Conservation (phyloP, 306 rosid genomes). For the Pachyrhizus erosus region DNA sequence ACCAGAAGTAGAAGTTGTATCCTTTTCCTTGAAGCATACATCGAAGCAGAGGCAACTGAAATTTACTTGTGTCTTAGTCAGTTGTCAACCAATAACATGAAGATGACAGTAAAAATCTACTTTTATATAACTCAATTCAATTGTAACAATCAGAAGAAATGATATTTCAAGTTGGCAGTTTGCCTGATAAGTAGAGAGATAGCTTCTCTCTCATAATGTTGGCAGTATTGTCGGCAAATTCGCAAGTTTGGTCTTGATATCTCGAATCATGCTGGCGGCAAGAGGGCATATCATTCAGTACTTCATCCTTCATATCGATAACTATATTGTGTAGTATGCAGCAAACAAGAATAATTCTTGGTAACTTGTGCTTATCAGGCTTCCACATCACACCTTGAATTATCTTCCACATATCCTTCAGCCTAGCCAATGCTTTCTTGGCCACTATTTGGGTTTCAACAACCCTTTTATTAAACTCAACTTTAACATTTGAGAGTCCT, state of each 20-base stretch:
- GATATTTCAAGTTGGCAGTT: conserved; percentile 35
- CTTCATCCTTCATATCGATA: conserved; percentile 79
- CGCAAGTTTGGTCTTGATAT: conserved; percentile 69
- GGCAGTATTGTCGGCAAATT: conserved; percentile 58
- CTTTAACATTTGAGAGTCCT: conserved; percentile 58
- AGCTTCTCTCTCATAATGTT: conserved; percentile 65
- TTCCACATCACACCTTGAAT: conserved; percentile 90
- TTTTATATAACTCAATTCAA: conserved; percentile 17
- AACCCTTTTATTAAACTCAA: conserved; percentile 67
- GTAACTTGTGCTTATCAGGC: conserved; percentile 81
- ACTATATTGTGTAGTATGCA: conserved; percentile 87
- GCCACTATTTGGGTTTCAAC: conserved; percentile 74
- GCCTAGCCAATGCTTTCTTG: conserved; percentile 71
- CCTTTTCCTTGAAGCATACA: conserved; percentile 24
- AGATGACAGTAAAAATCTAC: conserved; percentile 21
- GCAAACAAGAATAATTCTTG: conserved; percentile 83
- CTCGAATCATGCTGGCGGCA: conserved; percentile 69
- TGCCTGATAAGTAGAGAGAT: conserved; percentile 59
- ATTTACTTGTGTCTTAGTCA: conserved; percentile 33
- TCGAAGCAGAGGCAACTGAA: conserved; percentile 11
- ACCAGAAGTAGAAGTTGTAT: background rate
- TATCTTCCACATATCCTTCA: conserved; percentile 86
- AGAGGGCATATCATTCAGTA: conserved; percentile 55
- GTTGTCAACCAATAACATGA: conserved; percentile 19
- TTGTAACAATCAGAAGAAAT: conserved; percentile 12